A percentile compares a stretch with the other conserved stretches of the same genome.
Evolutionary conservation across 2,329 filamentous ascomycete species (phyloP).

Genomic region (Amauroascus niger): DNA sequence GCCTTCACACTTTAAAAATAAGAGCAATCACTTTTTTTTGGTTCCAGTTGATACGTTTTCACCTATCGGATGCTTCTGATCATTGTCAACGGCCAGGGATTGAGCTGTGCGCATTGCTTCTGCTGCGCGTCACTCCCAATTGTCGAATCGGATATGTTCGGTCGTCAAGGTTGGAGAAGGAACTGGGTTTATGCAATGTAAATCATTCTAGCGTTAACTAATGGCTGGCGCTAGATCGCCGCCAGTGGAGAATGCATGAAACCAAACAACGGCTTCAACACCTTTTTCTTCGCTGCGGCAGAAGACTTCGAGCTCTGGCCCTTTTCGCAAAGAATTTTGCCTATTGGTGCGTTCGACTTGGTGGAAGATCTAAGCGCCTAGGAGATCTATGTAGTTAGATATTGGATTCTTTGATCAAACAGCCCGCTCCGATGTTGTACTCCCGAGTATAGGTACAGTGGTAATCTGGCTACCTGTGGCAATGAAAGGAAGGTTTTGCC

Average conservation of each 20-base stretch:
- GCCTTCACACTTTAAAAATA: background rate
- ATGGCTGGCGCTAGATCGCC: background rate
- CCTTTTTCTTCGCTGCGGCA: background rate
- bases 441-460: background rate
- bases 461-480: background rate
- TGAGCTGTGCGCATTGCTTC: background rate
- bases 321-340: background rate
- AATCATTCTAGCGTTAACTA: background rate
- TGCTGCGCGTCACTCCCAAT: background rate
- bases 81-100: background rate
- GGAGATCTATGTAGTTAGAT: background rate
- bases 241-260: background rate
- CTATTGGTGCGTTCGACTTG: background rate
- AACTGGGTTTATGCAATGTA: background rate
- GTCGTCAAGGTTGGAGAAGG: background rate
- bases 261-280: background rate
- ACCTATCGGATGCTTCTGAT: background rate
- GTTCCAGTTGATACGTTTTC: background rate
- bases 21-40: constrained; percentile 1
- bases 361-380: background rate
- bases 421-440: background rate
- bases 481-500: background rate
- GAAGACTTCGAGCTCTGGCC: background rate
- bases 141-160: background rate
- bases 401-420: background rate